Percentiles rank a stretch among this genome's conserved stretches.
Evolutionary conservation across 148 eudicot genomes (phyloP).

Genomic region (Amaranthus cruentus): DNA sequence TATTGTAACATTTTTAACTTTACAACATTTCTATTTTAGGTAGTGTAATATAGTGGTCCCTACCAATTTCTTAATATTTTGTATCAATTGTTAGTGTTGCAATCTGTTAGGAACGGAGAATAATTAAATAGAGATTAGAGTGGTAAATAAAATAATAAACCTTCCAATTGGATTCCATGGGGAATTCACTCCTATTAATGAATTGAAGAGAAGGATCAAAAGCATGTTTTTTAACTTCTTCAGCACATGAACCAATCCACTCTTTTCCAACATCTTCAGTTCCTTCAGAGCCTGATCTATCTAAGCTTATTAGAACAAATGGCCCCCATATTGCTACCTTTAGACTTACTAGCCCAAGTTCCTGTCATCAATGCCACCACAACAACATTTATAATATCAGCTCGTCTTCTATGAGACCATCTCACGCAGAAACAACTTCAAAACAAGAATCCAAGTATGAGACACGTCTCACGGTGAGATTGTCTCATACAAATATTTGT

Average conservation of each 20-base stretch:
- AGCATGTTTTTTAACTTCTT: constrained; percentile 12
- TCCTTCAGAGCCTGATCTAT: not conserved
- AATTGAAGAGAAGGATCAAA: not conserved
- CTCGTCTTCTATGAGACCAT: no score
- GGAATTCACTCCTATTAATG: constrained; percentile 11
- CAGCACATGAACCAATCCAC: constrained; percentile 3
- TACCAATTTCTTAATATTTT: no score
- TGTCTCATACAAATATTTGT: no score
- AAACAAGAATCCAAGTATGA: no score
- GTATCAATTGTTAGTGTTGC: no score
- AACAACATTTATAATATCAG: not conserved
- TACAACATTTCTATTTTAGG: no score
- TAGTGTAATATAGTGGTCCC: no score
- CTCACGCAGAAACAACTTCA: no score
- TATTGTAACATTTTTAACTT: no score
- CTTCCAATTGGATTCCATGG: constrained; percentile 14
- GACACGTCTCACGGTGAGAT: no score
- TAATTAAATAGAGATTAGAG: not conserved
- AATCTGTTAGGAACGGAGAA: not conserved
- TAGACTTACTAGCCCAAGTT: constrained; percentile 3
- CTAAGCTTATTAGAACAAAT: constrained; percentile 2
- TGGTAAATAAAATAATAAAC: not conserved
- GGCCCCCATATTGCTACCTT: constrained; percentile 15
- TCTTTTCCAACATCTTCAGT: not conserved
- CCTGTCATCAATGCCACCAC: not conserved